Evolutionary conservation across 306 rosid species (phyloP), one percentile per base, ranked within the genome.

Genomic region (Vigna reflexopilosa): DNA sequence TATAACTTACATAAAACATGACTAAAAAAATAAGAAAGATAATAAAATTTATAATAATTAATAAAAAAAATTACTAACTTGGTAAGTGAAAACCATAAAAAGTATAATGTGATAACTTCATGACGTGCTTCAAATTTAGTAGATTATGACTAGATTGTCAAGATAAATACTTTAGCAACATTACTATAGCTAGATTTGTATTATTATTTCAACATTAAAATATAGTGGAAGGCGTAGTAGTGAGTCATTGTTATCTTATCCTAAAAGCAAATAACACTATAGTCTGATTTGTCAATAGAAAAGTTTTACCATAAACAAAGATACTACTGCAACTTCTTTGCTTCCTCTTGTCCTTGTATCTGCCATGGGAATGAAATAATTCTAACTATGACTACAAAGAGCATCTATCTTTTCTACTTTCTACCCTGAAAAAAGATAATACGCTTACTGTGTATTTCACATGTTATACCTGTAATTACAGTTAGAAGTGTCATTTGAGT

Each of bases 211-310:
- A 51, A 3, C 5, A n/a, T 6, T 51, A 52, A 52, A 52, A 19
- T 17, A 19, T 17, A 52, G 20, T 12, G 61, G 28, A 55, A 55
- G 12, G 30, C 61, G 4, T 19, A 55, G 9, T 19, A 55, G 61
- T 19, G 59, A 54, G 1, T 4, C 59, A 54, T 54, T 54, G 28
- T 26, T 19, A 54, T 54, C 28, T 8, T 19, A 9, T 54, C 6
- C 59, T 54, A 24, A 52, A 52, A 52, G 7, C 24, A 51, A n/a
- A 26, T 54, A 3, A 54, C 61, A 55, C 6, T 16, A 30, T 9
- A 50, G 26, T 70, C 61, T 50, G 62, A 70, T 50, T 6, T 66
- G 59, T 69, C 45, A 66, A 38, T 5, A 10, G 11, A 40, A 66
- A 66, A 40, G 30, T 24, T 64, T 64, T 36, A 15, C 75, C 51